Evolutionary conservation across 495 filamentous ascomycete genomes (phyloP), one percentile per base, ranked within the genome.

Genomic region (Jackrogersella multiformis): DNA sequence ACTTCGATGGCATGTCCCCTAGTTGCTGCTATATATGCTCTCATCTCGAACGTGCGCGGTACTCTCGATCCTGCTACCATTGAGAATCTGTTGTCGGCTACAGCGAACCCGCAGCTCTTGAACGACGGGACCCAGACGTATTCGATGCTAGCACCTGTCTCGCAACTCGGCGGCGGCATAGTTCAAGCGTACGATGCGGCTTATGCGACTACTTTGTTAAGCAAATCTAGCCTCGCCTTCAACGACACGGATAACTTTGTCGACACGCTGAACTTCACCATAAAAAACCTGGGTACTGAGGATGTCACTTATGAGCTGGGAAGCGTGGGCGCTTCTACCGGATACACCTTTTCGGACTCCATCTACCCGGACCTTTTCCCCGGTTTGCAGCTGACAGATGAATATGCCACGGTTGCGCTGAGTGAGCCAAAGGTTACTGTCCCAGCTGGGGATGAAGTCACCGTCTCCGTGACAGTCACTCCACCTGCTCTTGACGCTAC

Each of bases 1-100:
- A 88, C 86, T 0, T 87, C 85, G 21, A 88, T 88, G 86, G 80
- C 86, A 16, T 85, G 84, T 68, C 85, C 86, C 2, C 74, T 85
- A 35, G 79, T 81, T 5, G 85, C 85, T 5, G 85, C 80, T 26
- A 75, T 84, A 60, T 82, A 81, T 56, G 85, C 86, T 5, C 80
- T 88, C 18, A 66, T 87, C 52, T 81, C 78, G 18, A 75, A 81
- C 18, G 78, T 77, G 28, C 80, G 84, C 24, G 76, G 79, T 7
- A 84, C 79, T 56, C 77, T 81, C 49, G 81, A 84, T 32, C 80
- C 81, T 56, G 76, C 74, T 55, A 77, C 72, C 12, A 64, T 84
- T 5, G 80, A 83, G 70, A 80, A 81, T 61, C 24, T 83, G 7
- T 54, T 83, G n/a, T 76, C 81, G 1, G 60, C 80, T 0, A 82